These are phyloP conservation scores for Pseudopithomyces maydicus DNA, from an alignment of 2,329 filamentous ascomycete genomes.

Conservation along the genomic window DNA sequence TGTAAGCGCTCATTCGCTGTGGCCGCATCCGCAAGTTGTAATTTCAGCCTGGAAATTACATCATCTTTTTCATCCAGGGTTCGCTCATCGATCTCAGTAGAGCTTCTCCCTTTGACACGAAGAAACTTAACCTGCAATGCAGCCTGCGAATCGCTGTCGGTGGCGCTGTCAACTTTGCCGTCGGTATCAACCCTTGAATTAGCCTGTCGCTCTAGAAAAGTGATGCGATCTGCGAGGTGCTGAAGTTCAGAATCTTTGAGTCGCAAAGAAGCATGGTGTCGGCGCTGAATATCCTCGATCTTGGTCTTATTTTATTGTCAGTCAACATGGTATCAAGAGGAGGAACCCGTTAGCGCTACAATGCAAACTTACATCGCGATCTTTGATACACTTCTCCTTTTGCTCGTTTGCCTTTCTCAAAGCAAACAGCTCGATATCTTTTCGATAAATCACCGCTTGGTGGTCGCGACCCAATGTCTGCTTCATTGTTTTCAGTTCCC, in stretches of 20 bases:
- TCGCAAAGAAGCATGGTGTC: constrained; percentile 33
- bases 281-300: constrained; percentile 28
- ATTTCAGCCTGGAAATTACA: constrained; percentile 34
- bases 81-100: constrained; percentile 16
- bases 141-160: constrained; percentile 27
- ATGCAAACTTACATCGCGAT: constrained; percentile 21
- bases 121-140: constrained; percentile 38
- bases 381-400: constrained; percentile 39
- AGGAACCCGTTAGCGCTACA: too few relatives aligned
- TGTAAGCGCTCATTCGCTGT: constrained; percentile 28
- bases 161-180: constrained; percentile 12
- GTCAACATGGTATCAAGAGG: too few relatives aligned
- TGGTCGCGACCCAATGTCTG: constrained; percentile 37
- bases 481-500: constrained; percentile 40
- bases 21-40: constrained; percentile 27
- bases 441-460: constrained; percentile 40
- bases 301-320: constrained; percentile 9
- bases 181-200: constrained; percentile 18
- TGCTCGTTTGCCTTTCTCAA: constrained; percentile 42
- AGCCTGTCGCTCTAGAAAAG: constrained; percentile 28
- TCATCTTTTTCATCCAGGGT: constrained; percentile 28
- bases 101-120: constrained; percentile 31
- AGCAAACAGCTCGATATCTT: constrained; percentile 45
- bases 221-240: constrained; percentile 34
- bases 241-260: constrained; percentile 37